Base-by-base conservation (phyloP, 23 red algal genomes). In the Cyanidioschyzon merolae region DNA sequence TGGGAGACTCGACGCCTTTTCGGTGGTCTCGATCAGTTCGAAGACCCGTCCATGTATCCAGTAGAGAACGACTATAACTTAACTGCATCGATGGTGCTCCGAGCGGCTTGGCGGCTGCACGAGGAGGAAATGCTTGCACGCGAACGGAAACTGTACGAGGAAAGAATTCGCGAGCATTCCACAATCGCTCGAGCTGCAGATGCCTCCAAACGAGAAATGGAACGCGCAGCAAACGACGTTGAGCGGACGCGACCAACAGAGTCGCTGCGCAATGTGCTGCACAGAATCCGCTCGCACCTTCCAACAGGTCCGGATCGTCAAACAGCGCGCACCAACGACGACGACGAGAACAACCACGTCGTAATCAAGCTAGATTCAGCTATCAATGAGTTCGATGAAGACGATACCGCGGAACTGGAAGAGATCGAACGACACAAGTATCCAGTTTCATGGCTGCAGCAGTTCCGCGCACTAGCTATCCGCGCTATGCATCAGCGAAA, bases 381-480 rank as follows among this genome's bases (percentile, higher is more conserved):
- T 21, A 54, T 54, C 21, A 21, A 54, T 21, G 45, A 54, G 45
- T 21, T 54, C 12, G 63, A 27, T 15, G 63, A 71, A 35, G 63
- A 71, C 32, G 63, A 71, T 7, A 35, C 37, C 29, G 57, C 38
- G 32, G 45, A 54, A 21, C 45, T 54, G 45, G 40, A 29, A 58
- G 34, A 75, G 0, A 31, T 41, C 35, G 75, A 82, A 31, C 37
- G 24, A 1, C 58, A 82, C 58, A 96, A 96, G 75, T 96, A 96
- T 68, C 74, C 92, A 18, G 86, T 85, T 1, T 41, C 67, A 21
- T 96, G 88, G 88, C 74, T 75, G 0, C 32, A 77, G 41, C 92
- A 96, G 76, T 80, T 89, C 12, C 67, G 30, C 35, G 88, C 82
- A n/a, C 85, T 96, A 1, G 85, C 82, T 3, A 54, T 54, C 34